These are phyloP conservation scores for Rubroboletus pulcherrimus DNA, from an alignment of 768 basidiomycete genomes.

Conservation along the genomic window DNA sequence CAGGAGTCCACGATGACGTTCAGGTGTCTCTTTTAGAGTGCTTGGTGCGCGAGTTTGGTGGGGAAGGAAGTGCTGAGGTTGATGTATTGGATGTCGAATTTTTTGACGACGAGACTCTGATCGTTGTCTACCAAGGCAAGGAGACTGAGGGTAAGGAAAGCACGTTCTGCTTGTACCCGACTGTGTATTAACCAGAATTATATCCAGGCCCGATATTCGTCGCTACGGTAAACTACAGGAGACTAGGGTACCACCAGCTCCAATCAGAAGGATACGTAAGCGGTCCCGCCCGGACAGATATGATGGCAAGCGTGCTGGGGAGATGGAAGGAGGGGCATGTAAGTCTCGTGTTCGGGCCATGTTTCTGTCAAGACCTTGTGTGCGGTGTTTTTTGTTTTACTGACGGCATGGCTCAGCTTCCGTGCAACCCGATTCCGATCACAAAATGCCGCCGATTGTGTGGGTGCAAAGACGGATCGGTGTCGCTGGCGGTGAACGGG, in stretches of 20 bases:
- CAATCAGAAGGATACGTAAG: conserved; percentile 49
- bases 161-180: conserved; percentile 16
- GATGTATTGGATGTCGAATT: conserved; percentile 68
- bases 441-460: conserved; percentile 53
- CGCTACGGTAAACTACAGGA: conserved; percentile 59
- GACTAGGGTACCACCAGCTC: conserved; percentile 56
- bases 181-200: conserved; percentile 32
- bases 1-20: conserved; percentile 39
- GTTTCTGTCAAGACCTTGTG: conserved; percentile 28
- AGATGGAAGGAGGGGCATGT: conserved; percentile 64
- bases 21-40: conserved; percentile 51
- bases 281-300: conserved; percentile 55
- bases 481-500: conserved; percentile 71
- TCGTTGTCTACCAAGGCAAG: conserved; percentile 58
- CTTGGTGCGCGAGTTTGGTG: conserved; percentile 33
- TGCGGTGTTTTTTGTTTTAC: conserved; percentile 31
- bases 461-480: conserved; percentile 48
- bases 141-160: conserved; percentile 44
- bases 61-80: conserved; percentile 32
- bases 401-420: conserved; percentile 44
- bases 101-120: conserved; percentile 70
- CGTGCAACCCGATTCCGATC: conserved; percentile 47
- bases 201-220: conserved; percentile 48
- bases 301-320: conserved; percentile 56
- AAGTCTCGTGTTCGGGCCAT: conserved; percentile 36